Percentiles rank a stretch among this genome's conserved stretches.
phyloP scores from a whole-genome alignment of 805 yeast species.

The Starmerella stellata region DNA sequence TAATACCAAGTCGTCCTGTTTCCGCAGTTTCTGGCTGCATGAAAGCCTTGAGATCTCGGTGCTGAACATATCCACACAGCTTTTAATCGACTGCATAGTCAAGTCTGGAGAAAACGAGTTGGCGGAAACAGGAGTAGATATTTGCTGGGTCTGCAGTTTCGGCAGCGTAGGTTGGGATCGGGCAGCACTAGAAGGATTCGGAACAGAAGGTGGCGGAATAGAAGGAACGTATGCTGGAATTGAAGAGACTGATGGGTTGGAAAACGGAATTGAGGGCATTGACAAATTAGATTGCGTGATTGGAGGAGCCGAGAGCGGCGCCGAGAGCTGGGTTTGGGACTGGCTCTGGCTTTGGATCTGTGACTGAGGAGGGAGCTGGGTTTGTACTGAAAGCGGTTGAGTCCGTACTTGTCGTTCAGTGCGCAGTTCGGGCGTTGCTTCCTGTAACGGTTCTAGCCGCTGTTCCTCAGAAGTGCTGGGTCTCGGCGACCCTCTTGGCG shows the following conservation, averaged over 20 bases:
- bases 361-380: background rate
- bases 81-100: background rate
- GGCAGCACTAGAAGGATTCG: background rate
- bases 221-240: no score
- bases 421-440: background rate
- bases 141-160: background rate
- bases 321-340: background rate
- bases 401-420: no score
- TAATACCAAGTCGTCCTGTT: background rate
- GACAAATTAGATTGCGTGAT: background rate
- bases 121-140: background rate
- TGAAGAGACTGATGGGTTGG: background rate
- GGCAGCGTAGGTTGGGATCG: background rate
- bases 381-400: background rate
- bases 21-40: background rate
- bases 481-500: conserved; percentile 12
- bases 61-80: background rate
- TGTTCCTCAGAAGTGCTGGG: conserved; percentile 3
- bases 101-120: background rate
- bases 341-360: background rate
- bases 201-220: no score
- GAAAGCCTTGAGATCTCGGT: background rate
- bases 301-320: background rate
- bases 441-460: background rate
- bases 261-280: background rate